Evolutionary conservation across 352 stramenopile species (phyloP), one percentile per base, ranked within the genome.

Genomic region (Pythium sukuiense): DNA sequence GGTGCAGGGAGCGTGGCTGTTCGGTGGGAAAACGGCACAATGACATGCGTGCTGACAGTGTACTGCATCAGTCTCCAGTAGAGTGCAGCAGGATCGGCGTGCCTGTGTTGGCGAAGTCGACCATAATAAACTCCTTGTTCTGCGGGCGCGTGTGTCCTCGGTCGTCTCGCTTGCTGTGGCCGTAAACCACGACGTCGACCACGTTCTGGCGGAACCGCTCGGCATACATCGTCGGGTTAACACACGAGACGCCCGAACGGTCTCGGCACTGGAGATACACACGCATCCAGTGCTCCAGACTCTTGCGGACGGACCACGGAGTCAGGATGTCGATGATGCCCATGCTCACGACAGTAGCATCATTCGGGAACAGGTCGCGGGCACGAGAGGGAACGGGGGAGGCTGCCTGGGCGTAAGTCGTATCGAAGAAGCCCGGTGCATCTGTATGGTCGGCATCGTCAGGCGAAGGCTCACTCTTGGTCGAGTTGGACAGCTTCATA

Each of bases 301-400:
- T 91, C 69, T 99, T 99, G 39, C 94, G 86, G 11, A 96, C 78
- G 30, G 92, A 98, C 89, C 96, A 99, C 26, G 95, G 94, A 27
- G 97, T 97, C 55, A 99, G 76, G 78, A 99, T 98, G 76, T 99
- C 96, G 76, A 99, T 98, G 59, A 99, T 98, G 16, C 96, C 96
- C 88, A 99, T 98, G 69, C 97, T 98, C 59, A 95, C 87, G 29
- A 96, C 87, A 20, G 79, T 90, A 1, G 84, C 85, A 41, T 93
- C 84, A 4, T 73, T 76, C 32, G 80, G 80, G 35, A 93, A 80
- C 16, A 83, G 64, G 20, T 80, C 70, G 16, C 53, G 54, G 1
- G 53, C 54, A 8, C 63, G 58, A n/a, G 63, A 71, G 0, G 55
- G 54, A 3, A 69, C 49, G 8, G 85, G 85, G 30, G 83, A 90